These are phyloP conservation scores for Saussurea involucrata DNA, from an alignment of 129 eudicot species.

Conservation along the genomic window DNA sequence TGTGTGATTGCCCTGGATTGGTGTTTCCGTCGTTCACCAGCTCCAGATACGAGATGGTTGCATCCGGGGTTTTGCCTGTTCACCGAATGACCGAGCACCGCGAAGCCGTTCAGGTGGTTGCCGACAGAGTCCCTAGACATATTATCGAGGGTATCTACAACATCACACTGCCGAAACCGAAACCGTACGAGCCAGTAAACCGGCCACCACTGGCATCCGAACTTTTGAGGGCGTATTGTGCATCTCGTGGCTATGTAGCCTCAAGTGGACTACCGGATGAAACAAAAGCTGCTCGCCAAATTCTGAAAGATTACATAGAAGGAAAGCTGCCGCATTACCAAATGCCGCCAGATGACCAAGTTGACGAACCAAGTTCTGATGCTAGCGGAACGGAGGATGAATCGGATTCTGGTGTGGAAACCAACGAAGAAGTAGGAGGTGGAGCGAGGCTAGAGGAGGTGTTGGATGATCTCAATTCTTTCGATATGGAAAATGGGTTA, in stretches of 20 bases:
- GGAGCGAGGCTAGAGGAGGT: constrained; percentile 51
- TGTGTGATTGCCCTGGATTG: constrained; percentile 95
- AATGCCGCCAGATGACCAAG: constrained; percentile 66
- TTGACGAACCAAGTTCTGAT: constrained; percentile 5
- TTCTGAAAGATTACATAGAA: constrained; percentile 84
- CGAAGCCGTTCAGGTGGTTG: constrained; percentile 85
- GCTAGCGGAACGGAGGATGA: constrained; percentile 32
- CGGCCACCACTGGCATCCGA: constrained; percentile 81
- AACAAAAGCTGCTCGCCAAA: constrained; percentile 74
- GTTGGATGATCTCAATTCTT: constrained; percentile 59
- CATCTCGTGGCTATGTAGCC: constrained; percentile 91
- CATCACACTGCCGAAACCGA: constrained; percentile 77
- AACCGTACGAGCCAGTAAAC: constrained; percentile 68
- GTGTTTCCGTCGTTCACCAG: constrained; percentile 93
- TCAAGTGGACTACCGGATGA: constrained; percentile 91
- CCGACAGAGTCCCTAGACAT: constrained; percentile 66
- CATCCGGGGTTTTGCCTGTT: constrained; percentile 87
- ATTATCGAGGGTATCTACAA: constrained; percentile 61
- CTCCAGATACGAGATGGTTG: constrained; percentile 94
- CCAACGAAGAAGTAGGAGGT: constrained; percentile 24
- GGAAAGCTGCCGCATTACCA: constrained; percentile 83
- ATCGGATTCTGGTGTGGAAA: constrained; percentile 23
- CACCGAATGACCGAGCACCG: constrained; percentile 88
- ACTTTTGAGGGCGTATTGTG: constrained; percentile 73
- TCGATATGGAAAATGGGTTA: constrained; percentile 67